phyloP scores from a whole-genome alignment of 1,284 basidiomycete genomes.

The Schizophyllum commune region DNA sequence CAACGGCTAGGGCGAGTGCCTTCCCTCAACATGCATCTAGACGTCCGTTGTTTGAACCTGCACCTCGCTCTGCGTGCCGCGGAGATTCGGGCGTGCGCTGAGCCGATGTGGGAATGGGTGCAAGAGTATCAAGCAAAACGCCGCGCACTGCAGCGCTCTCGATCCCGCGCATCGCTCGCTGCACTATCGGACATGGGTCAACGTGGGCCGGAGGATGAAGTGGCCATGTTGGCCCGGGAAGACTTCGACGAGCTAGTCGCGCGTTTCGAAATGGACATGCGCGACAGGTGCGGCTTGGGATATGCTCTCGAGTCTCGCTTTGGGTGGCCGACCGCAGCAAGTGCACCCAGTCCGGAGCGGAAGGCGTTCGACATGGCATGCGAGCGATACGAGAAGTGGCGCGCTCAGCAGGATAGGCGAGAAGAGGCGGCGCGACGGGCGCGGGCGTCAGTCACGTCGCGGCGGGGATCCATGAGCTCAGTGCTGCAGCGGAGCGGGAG shows the following conservation, averaged over 20 bases:
- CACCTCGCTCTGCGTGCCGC: slow-evolving; percentile 48
- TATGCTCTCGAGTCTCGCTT: slow-evolving; percentile 49
- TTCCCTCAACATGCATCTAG: slow-evolving; percentile 42
- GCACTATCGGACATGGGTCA: slow-evolving; percentile 1
- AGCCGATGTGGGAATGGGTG: slow-evolving; percentile 74
- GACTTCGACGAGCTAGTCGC: slow-evolving; percentile 50
- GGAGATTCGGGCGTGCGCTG: slow-evolving; percentile 57
- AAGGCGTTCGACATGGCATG: slow-evolving; percentile 48
- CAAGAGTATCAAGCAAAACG: slow-evolving; percentile 25
- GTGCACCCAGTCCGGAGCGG: slow-evolving; percentile 35
- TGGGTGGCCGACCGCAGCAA: slow-evolving; percentile 32
- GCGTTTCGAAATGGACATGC: slow-evolving; percentile 42
- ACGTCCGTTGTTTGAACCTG: slow-evolving; percentile 48
- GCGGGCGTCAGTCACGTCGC: not conserved
- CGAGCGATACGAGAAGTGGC: slow-evolving; percentile 43
- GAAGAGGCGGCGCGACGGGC: not conserved
- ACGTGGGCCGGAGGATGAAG: slow-evolving; percentile 12
- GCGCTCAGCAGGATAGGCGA: slow-evolving; percentile 17
- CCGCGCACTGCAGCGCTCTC: slow-evolving; percentile 11
- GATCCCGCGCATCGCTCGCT: slow-evolving; percentile 4
- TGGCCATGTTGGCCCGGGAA: slow-evolving; percentile 38
- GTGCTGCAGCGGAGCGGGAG: not conserved
- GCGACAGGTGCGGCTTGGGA: slow-evolving; percentile 28
- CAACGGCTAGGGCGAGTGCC: slow-evolving; percentile 29
- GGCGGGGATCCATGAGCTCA: not conserved